A percentile compares a stretch with the other conserved stretches of the same genome.
Evolutionary conservation across 139 green algal species (phyloP).

Genomic region (Chlorella sp.): DNA sequence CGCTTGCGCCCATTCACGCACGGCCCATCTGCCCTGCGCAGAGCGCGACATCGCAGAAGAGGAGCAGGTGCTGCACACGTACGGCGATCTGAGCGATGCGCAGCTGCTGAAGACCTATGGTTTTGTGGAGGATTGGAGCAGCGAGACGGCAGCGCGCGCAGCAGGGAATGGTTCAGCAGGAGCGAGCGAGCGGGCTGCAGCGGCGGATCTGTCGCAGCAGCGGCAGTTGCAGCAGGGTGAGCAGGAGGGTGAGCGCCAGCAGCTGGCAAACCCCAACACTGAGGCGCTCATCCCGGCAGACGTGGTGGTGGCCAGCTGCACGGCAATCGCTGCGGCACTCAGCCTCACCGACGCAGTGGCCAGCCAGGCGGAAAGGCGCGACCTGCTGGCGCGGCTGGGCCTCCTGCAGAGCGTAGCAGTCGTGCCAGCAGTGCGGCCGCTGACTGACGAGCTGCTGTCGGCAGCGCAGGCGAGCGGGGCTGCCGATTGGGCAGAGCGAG

Average conservation of each 20-base stretch:
- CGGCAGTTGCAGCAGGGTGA: neutral
- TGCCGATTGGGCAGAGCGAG: neutral
- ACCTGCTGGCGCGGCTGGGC: neutral
- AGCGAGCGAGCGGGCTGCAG: neutral
- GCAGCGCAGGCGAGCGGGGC: neutral
- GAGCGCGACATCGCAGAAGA: constrained; percentile 54
- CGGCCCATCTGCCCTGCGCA: constrained; percentile 14
- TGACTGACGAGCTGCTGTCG: neutral
- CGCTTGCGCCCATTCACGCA: neutral
- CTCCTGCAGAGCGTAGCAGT: neutral
- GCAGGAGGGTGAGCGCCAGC: neutral
- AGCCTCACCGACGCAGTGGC: neutral
- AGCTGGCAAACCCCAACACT: too few relatives aligned
- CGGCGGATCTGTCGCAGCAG: neutral
- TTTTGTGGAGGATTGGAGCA: constrained; percentile 53
- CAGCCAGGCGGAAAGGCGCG: neutral
- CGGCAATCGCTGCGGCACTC: neutral
- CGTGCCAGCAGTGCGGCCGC: neutral
- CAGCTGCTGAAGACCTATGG: constrained; percentile 77
- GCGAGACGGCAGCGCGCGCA: neutral
- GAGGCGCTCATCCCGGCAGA: too few relatives aligned
- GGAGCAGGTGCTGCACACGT: constrained; percentile 68
- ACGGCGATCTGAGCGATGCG: constrained; percentile 69
- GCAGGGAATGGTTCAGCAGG: neutral
- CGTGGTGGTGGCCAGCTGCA: neutral